Base-by-base conservation (phyloP, 257 asterid genomes). In the Plantago ovata region DNA sequence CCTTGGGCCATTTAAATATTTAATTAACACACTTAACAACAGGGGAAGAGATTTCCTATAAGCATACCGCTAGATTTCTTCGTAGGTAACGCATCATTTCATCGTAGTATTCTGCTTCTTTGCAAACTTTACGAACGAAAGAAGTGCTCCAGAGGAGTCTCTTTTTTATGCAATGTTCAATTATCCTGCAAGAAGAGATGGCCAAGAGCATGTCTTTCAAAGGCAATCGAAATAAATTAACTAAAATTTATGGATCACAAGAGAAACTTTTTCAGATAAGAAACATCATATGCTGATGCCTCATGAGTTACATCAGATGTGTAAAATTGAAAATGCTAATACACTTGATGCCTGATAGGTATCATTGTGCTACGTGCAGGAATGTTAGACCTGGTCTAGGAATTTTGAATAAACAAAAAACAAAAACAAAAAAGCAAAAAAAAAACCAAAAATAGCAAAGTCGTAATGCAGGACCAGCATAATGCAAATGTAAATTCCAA, bases 81-180 rank as follows among this genome's bases (percentile, higher is more conserved):
- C 99, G 83, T 28, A 93, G 82, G 72, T 93, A 93, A 61, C 95
- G 95, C 96, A 89, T 84, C 99, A 89, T 80, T 38, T 86, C 97
- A 73, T 93, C 99, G 65, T 93, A 93, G 79, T 89, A 93, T 82
- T 93, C 99, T 48, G 80, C 79, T 78, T 93, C 99, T 76, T 86
- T 93, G 81, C 94, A 84, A 71, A 93, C 82, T 86, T 82, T 93
- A 36, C 86, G 90, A 76, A 84, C 97, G 84, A 93, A 93, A 77
- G 84, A 80, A 66, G 66, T 54, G 66, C 64, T 89, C 99, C 97
- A 93, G 24, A 41, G 66, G 65, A 89, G 92, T 59, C 99, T 79
- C 75, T 89, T 93, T 81, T 84, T 93, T 73, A 89, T 79, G 78
- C 97, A 86, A 72, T 86, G 91, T 43, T 93, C 94, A 61, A 79